Percentiles rank a stretch among this genome's conserved stretches.
Conservation (phyloP, 192 early-diverging fungal genomes). For the Dimargaris xerosporica region DNA sequence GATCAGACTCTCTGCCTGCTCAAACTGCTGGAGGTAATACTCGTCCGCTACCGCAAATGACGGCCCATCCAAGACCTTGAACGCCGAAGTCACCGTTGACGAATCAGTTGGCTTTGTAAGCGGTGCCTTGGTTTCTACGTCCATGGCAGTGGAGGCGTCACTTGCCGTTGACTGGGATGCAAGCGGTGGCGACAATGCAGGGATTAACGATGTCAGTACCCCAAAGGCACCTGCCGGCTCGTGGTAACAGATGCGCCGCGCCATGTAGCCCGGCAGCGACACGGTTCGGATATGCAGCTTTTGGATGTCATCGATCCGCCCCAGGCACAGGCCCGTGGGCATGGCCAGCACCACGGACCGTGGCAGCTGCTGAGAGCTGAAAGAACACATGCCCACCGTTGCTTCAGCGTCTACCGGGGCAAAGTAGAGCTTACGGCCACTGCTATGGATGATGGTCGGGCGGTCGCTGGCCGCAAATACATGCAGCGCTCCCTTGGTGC, state of each 20-base stretch:
- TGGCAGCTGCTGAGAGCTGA: constrained; percentile 34
- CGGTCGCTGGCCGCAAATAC: constrained; percentile 74
- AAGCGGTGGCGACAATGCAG: constrained; percentile 11
- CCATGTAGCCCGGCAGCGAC: constrained; percentile 43
- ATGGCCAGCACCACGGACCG: constrained; percentile 50
- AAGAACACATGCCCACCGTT: constrained; percentile 44
- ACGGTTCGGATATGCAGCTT: constrained; percentile 65
- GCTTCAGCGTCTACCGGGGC: constrained; percentile 67
- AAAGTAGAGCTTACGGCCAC: constrained; percentile 53
- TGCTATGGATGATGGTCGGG: constrained; percentile 62
- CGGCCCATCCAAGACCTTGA: constrained; percentile 4
- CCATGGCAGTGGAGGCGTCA: constrained; percentile 13
- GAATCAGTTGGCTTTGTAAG: not conserved
- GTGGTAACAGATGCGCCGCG: constrained; percentile 51
- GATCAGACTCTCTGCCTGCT: constrained; percentile 5
- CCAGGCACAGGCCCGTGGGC: constrained; percentile 44
- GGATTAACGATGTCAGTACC: constrained; percentile 35
- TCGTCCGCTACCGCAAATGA: not conserved
- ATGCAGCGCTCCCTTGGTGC: constrained; percentile 21
- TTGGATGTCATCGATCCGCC: constrained; percentile 63
- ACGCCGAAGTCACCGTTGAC: not conserved
- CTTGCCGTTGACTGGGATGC: constrained; percentile 14
- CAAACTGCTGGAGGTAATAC: not conserved
- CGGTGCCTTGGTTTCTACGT: constrained; percentile 9
- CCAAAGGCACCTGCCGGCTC: constrained; percentile 38